Evolutionary conservation across 768 basidiomycete genomes (phyloP).

Genomic region (Leccinum rimulosum): DNA sequence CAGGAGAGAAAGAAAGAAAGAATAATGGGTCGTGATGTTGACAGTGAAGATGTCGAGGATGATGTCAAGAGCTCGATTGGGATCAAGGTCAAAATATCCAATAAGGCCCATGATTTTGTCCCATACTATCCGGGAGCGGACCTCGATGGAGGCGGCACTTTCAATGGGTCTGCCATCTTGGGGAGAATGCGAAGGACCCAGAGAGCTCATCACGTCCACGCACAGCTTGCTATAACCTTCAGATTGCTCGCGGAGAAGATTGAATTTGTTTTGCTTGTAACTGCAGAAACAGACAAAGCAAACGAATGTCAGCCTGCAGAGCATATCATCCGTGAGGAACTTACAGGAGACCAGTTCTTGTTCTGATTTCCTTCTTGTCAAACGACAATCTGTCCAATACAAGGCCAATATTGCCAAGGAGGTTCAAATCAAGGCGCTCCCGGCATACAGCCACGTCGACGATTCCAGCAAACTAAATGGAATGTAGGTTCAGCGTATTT

Average conservation of each 20-base stretch:
- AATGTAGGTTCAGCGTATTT: not conserved
- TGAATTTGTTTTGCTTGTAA: slow-evolving; percentile 98
- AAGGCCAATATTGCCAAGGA: slow-evolving; percentile 63
- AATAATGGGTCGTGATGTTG: slow-evolving; percentile 78
- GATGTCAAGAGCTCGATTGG: slow-evolving; percentile 89
- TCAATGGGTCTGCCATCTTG: slow-evolving; percentile 67
- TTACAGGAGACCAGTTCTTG: slow-evolving; percentile 78
- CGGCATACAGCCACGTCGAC: slow-evolving; percentile 61
- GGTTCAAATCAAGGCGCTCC: slow-evolving; percentile 68
- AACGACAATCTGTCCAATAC: slow-evolving; percentile 64
- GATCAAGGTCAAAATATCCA: slow-evolving; percentile 96
- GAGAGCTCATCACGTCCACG: slow-evolving; percentile 73
- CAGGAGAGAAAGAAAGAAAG: slow-evolving; percentile 85
- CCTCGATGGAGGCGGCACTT: slow-evolving; percentile 51
- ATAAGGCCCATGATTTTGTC: slow-evolving; percentile 85
- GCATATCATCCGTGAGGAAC: slow-evolving; percentile 27
- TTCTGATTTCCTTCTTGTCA: slow-evolving; percentile 79
- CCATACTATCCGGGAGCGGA: slow-evolving; percentile 70
- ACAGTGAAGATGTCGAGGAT: slow-evolving; percentile 88
- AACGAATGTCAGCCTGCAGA: slow-evolving; percentile 1
- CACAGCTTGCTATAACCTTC: slow-evolving; percentile 96
- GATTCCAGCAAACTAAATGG: slow-evolving; percentile 52
- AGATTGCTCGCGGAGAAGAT: slow-evolving; percentile 93
- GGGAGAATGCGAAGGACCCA: slow-evolving; percentile 73
- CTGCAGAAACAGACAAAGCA: slow-evolving; percentile 38